Evolutionary conservation across 768 basidiomycete genomes (phyloP), one percentile per base, ranked within the genome.

Genomic region (Russula vinacea): DNA sequence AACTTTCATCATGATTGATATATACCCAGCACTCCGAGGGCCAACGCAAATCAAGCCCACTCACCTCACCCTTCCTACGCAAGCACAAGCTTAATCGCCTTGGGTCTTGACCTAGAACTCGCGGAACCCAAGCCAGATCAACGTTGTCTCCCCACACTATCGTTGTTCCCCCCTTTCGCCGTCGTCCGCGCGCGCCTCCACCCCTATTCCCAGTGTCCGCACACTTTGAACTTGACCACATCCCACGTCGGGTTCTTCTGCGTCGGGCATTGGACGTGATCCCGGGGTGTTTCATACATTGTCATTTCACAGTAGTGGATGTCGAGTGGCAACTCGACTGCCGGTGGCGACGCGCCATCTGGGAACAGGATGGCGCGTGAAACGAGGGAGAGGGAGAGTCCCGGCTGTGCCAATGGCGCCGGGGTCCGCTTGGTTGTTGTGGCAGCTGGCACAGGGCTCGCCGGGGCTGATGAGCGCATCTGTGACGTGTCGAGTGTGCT

Each of bases 161-260:
- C 14, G 62, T 63, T 73, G 29, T 29, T 29, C 29, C 71, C 76
- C 73, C 47, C 61, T 40, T 40, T 62, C 56, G 14, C 40, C 19
- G 56, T 44, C 0, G 49, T 51, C 32, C 16, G 26, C 76, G 39
- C 82, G 71, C 6, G 80, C 78, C 29, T 29, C 29, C 29, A 29
- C 29, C 29, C 5, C 29, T 29, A n/a, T n/a, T n/a, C n/a, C n/a
- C n/a, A n/a, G 78, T 98, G 97, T 1, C 90, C 93, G 73, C 94
- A 97, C 11, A 98, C 97, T 76, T 99, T 97, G 70, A 98, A 98
- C 80, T 94, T 95, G 55, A 91, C 90, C 53, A 84, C 84, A 64
- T 92, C 90, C 85, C 89, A 91, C 0, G 86, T 89, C 4, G 95
- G 98, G 71, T 98, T 98, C 77, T 94, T 92, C 76, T 96, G 90